Conservation (phyloP, 495 filamentous ascomycete species). For the Hyphodiscus hymeniophilus region DNA sequence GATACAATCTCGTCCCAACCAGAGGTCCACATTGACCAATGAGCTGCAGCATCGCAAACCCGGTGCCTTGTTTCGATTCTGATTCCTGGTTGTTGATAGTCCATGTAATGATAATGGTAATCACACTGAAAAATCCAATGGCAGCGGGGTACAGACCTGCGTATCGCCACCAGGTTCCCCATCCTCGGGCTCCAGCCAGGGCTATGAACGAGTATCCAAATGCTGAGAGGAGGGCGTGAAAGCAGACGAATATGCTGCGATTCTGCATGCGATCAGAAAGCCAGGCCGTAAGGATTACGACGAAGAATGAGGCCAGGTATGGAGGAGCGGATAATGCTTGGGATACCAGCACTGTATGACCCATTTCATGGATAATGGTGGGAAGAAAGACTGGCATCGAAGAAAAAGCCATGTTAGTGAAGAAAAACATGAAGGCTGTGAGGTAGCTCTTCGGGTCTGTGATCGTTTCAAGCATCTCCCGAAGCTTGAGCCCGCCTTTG, state of each 20-base stretch:
- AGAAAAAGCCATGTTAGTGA: slow-evolving; percentile 59
- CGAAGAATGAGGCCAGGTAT: slow-evolving; percentile 64
- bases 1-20: slow-evolving; percentile 66
- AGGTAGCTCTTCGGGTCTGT: slow-evolving; percentile 61
- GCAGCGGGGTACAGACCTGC: slow-evolving; percentile 63
- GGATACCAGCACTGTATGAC: slow-evolving; percentile 57
- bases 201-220: slow-evolving; percentile 53
- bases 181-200: slow-evolving; percentile 24
- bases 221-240: slow-evolving; percentile 51
- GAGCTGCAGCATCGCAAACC: slow-evolving; percentile 60
- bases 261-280: slow-evolving; percentile 57
- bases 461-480: slow-evolving; percentile 44
- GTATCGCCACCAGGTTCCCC: slow-evolving; percentile 42
- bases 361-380: slow-evolving; percentile 72
- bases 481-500: slow-evolving; percentile 34
- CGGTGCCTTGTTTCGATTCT: slow-evolving; percentile 55
- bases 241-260: slow-evolving; percentile 54
- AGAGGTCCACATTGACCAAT: slow-evolving; percentile 68
- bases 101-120: slow-evolving; percentile 70
- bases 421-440: slow-evolving; percentile 52
- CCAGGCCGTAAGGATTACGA: slow-evolving; percentile 62
- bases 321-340: slow-evolving; percentile 78
- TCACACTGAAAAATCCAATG: slow-evolving; percentile 59
- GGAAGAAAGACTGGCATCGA: slow-evolving; percentile 82
- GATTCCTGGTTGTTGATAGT: slow-evolving; percentile 63